A percentile compares a stretch with the other conserved stretches of the same genome.
Conservation (phyloP, 164 flowering plant genomes). For the Umbilicus rupestris region DNA sequence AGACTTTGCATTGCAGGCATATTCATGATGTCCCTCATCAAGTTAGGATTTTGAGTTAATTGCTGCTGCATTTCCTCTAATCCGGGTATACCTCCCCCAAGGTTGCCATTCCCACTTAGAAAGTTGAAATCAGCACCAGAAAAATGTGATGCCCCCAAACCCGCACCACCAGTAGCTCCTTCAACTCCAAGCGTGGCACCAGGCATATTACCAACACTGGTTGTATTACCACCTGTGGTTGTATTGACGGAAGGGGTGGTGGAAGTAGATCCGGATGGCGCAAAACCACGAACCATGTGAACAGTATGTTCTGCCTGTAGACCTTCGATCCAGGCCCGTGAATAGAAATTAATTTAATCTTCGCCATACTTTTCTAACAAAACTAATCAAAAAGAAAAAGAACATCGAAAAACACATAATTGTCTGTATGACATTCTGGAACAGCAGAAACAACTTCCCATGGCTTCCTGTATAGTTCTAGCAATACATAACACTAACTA, state of each 20-base stretch:
- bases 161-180: conserved; percentile 18
- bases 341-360: not conserved
- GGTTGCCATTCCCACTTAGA: conserved; percentile 40
- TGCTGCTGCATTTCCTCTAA: conserved; percentile 82
- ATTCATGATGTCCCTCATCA: conserved; percentile 92
- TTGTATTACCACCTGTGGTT: not conserved
- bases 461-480: too few relatives aligned
- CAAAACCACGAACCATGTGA: conserved; percentile 74
- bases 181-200: conserved; percentile 15
- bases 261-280: conserved; percentile 39
- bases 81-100: conserved; percentile 80
- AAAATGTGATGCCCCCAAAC: conserved; percentile 20
- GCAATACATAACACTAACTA: too few relatives aligned
- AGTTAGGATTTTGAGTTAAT: conserved; percentile 74
- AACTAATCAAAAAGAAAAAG: not conserved
- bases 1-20: conserved; percentile 74
- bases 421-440: not conserved
- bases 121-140: conserved; percentile 27
- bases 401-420: not conserved
- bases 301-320: conserved; percentile 77
- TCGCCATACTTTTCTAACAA: not conserved
- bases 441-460: too few relatives aligned
- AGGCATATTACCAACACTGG: conserved; percentile 22
- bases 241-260: conserved; percentile 26
- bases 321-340: conserved; percentile 22